Base-by-base conservation (phyloP, 805 yeast species). In the Barnettozyma wickerhamii region DNA sequence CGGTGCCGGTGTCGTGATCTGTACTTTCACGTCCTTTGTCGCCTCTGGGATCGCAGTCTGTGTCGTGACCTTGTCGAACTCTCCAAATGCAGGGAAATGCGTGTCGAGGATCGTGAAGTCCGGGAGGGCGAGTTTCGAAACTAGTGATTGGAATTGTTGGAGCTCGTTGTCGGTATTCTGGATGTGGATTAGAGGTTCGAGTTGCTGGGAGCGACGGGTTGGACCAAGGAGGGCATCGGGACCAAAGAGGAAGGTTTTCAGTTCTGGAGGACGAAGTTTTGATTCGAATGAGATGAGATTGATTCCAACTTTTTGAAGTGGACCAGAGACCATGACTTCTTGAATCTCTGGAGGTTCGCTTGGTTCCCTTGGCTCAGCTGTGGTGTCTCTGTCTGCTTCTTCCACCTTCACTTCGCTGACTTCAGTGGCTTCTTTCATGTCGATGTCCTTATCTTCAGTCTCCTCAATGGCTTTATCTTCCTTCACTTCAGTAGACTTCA, bases 1-100 rank as follows among this genome's bases (percentile, higher is more conserved):
- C 3, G 91, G 93, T 2, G 91, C 84, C 40, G 77, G 79, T 0
- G 91, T 84, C 19, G 68, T 72, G 38, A 84, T 69, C 12, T 66
- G 72, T 17, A 75, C 54, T 45, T 75, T 73, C 27, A 72, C 66
- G 35, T 71, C 71, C 35, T 73, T 72, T 15, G 62, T 66, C 35
- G 71, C 71, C 36, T 71, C 74, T 6, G 66, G 61, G 23, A 68
- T 68, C 23, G 68, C 70, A 33, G 65, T 66, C 20, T 69, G 66
- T 20, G 70, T 69, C 23, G 63, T 54, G 14, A 59, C 60, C 33
- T 63, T 64, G 40, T 65, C 69, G 42, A 60, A 69, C 44, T 75
- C 78, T 13, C 93, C 95, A 55, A 85, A 77, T 37, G 74, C 68
- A 0, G 91, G 72, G 46, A 65, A 65, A 13, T 30, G 32, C 4